phyloP scores from a whole-genome alignment of 352 stramenopile genomes.

The Thraustochytrium sp. region DNA sequence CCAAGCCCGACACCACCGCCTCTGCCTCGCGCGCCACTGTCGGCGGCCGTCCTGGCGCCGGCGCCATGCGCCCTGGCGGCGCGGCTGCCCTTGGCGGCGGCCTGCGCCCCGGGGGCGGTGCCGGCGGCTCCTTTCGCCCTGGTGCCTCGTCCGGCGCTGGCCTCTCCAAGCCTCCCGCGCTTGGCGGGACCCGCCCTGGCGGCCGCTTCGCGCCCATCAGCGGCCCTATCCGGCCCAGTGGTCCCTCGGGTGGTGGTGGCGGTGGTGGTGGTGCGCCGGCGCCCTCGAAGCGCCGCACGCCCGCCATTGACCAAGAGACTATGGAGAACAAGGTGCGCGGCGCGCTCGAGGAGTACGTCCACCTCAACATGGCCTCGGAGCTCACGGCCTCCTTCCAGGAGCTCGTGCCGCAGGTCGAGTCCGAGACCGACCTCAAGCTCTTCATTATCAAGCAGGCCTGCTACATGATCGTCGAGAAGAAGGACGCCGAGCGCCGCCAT shows the following conservation, averaged over 20 bases:
- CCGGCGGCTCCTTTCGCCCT: background rate
- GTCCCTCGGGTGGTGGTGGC: too few species aligned
- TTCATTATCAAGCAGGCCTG: conserved; percentile 23
- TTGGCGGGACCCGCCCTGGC: background rate
- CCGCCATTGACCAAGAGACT: background rate
- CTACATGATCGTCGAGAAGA: conserved; percentile 38
- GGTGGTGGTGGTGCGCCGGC: too few species aligned
- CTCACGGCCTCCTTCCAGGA: conserved; percentile 5
- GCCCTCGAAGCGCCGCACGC: background rate
- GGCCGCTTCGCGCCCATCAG: background rate
- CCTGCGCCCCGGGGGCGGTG: background rate
- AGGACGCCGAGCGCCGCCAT: conserved; percentile 31
- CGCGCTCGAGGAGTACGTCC: conserved; percentile 22
- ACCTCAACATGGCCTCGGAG: conserved; percentile 11
- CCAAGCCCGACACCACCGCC: background rate
- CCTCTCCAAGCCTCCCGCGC: background rate
- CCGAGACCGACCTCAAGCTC: background rate
- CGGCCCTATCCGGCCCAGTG: too few species aligned
- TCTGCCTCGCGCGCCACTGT: background rate
- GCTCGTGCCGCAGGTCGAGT: conserved; percentile 4
- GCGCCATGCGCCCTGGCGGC: background rate
- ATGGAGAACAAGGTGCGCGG: conserved; percentile 23
- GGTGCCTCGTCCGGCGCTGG: background rate
- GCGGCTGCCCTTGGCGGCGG: background rate
- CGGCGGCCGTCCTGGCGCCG: background rate